A percentile compares a stretch with the other conserved stretches of the same genome.
phyloP scores from a whole-genome alignment of 1,284 basidiomycete species.

The Apiotrichum domesticum region DNA sequence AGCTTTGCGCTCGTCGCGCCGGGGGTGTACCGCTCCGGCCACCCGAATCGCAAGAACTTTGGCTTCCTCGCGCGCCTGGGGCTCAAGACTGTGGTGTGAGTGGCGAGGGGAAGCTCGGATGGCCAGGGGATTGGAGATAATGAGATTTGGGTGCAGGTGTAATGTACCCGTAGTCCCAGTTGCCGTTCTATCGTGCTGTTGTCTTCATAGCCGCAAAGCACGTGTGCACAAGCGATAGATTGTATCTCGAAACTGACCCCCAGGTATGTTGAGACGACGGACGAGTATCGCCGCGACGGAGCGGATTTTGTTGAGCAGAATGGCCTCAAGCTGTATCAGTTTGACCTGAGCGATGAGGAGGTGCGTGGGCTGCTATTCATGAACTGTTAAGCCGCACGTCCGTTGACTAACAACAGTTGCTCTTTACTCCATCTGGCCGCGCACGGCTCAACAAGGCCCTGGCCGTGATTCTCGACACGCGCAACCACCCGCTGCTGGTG shows the following conservation, averaged over 20 bases:
- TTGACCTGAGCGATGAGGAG: constrained; percentile 34
- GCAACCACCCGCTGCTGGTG: constrained; percentile 39
- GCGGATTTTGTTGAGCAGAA: constrained; percentile 31
- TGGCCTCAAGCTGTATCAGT: constrained; percentile 25
- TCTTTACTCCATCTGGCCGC: constrained; percentile 24
- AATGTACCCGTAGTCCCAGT: background rate
- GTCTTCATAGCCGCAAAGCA: too few relatives aligned
- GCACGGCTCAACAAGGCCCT: constrained; percentile 20
- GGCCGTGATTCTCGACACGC: constrained; percentile 30
- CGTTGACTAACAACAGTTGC: constrained; percentile 4
- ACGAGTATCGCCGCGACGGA: constrained; percentile 39
- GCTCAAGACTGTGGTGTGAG: constrained; percentile 42
- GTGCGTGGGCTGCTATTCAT: background rate
- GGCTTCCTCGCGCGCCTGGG: constrained; percentile 39
- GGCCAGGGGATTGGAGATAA: too few relatives aligned
- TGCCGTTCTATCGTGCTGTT: too few relatives aligned
- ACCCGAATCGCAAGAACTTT: constrained; percentile 46
- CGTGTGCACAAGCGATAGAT: too few relatives aligned
- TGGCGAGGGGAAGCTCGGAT: background rate
- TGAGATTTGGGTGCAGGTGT: too few relatives aligned
- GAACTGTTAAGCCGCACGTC: too few relatives aligned
- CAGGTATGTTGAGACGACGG: constrained; percentile 37
- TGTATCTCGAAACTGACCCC: too few relatives aligned
- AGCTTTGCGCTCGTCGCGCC: constrained; percentile 47
- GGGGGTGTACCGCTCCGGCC: constrained; percentile 43